phyloP scores from a whole-genome alignment of 306 rosid species.

The Ochetophila trinervis region DNA sequence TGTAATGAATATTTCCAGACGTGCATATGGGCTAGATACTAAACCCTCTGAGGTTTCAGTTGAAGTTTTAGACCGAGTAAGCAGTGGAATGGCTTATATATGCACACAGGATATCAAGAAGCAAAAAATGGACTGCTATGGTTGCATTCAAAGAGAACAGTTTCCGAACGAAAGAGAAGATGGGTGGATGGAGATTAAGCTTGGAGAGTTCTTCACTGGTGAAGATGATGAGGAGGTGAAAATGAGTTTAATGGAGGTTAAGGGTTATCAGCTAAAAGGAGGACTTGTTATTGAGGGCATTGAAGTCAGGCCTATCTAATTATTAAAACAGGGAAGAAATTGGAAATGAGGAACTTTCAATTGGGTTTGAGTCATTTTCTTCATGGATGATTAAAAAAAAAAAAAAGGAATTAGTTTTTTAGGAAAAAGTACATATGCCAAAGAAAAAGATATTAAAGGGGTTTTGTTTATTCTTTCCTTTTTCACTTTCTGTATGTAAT shows the following conservation, averaged over 20 bases:
- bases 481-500: not conserved
- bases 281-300: constrained; percentile 64
- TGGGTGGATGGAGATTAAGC: constrained; percentile 69
- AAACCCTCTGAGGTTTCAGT: constrained; percentile 32
- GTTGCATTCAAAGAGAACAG: not conserved
- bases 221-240: constrained; percentile 40
- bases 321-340: too few relatives aligned
- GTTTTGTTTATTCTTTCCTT: not conserved
- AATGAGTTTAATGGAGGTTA: constrained; percentile 43
- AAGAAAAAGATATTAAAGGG: not conserved
- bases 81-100: constrained; percentile 29
- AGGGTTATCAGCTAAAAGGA: constrained; percentile 51
- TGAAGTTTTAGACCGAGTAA: constrained; percentile 24
- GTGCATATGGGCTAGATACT: constrained; percentile 52
- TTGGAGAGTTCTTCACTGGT: constrained; percentile 49
- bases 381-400: too few relatives aligned
- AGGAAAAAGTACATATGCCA: not conserved
- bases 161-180: constrained; percentile 34
- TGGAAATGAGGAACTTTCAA: too few relatives aligned
- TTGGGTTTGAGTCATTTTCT: not conserved
- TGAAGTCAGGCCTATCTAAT: constrained; percentile 44
- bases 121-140: not conserved
- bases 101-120: constrained; percentile 20
- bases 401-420: too few relatives aligned
- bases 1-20: constrained; percentile 33